Evolutionary conservation across 257 asterid genomes (phyloP).

Genomic region (Solanum medicagineum): DNA sequence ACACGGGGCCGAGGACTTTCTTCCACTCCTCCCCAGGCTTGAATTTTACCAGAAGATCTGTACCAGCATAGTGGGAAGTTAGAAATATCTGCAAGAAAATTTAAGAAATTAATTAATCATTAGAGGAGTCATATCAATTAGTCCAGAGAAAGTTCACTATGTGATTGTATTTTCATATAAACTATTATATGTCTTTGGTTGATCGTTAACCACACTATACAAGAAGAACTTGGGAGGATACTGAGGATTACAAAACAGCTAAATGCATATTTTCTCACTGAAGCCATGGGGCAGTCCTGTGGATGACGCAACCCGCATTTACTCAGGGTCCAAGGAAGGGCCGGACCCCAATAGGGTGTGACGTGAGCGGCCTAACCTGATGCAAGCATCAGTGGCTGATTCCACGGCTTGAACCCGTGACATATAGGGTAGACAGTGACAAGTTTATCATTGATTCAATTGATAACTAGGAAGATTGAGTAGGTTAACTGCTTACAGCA

Average conservation of each 20-base stretch:
- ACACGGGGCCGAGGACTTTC: constrained; percentile 31
- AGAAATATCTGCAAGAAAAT: constrained; percentile 18
- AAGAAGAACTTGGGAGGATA: not conserved
- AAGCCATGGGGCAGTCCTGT: not conserved
- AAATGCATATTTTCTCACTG: not conserved
- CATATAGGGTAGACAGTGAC: no score
- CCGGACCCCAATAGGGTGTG: no score
- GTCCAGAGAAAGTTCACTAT: not conserved
- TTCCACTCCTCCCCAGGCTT: constrained; percentile 23
- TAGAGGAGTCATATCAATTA: not conserved
- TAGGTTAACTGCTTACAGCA: constrained; percentile 7
- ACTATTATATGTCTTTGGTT: not conserved
- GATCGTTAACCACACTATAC: not conserved
- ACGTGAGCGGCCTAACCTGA: no score
- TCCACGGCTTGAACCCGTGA: no score
- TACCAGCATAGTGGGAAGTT: constrained; percentile 32
- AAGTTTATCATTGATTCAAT: no score
- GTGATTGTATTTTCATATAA: not conserved
- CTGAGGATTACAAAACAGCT: not conserved
- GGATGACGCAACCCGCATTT: no score
- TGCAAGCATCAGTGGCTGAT: no score
- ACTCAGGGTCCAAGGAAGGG: no score
- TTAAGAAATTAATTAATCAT: not conserved
- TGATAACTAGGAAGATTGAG: not conserved
- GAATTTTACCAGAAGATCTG: constrained; percentile 19